Conservation (phyloP, 306 rosid genomes). For the Oxytropis ochrocephala region DNA sequence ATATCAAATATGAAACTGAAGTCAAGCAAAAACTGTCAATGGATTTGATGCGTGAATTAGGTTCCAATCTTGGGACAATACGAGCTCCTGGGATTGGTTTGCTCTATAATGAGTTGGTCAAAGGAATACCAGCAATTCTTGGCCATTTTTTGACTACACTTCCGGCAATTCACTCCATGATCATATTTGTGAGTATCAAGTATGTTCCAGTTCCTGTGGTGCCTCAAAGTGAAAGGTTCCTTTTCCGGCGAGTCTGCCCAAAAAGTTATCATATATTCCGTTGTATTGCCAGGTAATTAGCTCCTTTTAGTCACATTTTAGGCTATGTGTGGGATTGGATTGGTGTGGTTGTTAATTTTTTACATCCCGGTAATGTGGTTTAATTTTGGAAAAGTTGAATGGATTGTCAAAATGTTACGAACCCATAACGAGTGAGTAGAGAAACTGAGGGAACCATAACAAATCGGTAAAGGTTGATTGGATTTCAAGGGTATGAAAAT, state of each 20-base stretch:
- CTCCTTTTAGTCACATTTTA: neutral
- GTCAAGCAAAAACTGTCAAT: slow-evolving; percentile 84
- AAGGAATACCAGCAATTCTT: slow-evolving; percentile 93
- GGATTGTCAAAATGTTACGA: slow-evolving; percentile 4
- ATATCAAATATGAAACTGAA: slow-evolving; percentile 93
- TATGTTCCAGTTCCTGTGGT: slow-evolving; percentile 88
- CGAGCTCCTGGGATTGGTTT: slow-evolving; percentile 98
- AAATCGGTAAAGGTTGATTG: neutral
- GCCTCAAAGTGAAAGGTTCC: slow-evolving; percentile 97
- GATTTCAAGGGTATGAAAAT: neutral
- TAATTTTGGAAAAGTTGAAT: slow-evolving; percentile 6
- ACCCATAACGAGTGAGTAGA: neutral
- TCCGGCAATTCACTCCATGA: slow-evolving; percentile 66
- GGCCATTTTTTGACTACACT: slow-evolving; percentile 88
- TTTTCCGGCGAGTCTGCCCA: slow-evolving; percentile 92
- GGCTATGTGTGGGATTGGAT: neutral
- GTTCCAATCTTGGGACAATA: slow-evolving; percentile 87
- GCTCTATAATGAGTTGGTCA: slow-evolving; percentile 90
- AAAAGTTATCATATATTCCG: slow-evolving; percentile 88
- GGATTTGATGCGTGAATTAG: slow-evolving; percentile 88
- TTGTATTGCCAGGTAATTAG: slow-evolving; percentile 79
- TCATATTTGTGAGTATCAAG: slow-evolving; percentile 90
- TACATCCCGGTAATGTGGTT: neutral
- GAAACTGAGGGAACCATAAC: neutral
- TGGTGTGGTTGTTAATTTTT: neutral